Evolutionary conservation across 164 flowering plant species (phyloP).

Genomic region (Liquidambar formosana): DNA sequence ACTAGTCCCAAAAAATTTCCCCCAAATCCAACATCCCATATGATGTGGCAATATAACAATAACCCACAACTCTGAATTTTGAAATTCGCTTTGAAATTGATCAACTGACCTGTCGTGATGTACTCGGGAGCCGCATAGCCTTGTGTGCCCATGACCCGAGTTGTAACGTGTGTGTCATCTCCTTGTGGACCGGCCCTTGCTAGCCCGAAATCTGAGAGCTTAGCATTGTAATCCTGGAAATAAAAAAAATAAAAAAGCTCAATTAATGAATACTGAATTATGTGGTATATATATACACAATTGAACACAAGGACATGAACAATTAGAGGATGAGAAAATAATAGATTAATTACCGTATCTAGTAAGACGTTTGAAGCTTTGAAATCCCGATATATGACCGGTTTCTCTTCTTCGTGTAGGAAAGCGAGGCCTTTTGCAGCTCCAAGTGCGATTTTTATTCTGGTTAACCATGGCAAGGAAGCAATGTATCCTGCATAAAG

Average conservation of each 20-base stretch:
- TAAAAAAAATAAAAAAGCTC: neutral
- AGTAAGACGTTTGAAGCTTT: constrained; percentile 83
- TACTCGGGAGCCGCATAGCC: constrained; percentile 98
- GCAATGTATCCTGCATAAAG: constrained; percentile 52
- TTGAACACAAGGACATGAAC: neutral
- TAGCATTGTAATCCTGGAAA: constrained; percentile 70
- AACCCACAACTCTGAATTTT: no score
- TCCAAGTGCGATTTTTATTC: constrained; percentile 78
- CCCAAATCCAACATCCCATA: no score
- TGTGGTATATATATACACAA: no score
- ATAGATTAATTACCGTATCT: constrained; percentile 50
- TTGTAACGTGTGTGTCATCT: constrained; percentile 67
- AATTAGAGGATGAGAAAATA: neutral
- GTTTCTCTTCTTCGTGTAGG: constrained; percentile 76
- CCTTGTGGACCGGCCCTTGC: constrained; percentile 87
- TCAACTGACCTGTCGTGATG: constrained; percentile 55
- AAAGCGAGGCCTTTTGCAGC: constrained; percentile 90
- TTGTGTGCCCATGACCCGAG: constrained; percentile 85
- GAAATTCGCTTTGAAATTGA: neutral
- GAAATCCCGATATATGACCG: constrained; percentile 81
- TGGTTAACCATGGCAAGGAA: constrained; percentile 73
- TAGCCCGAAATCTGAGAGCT: constrained; percentile 88
- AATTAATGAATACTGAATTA: neutral
- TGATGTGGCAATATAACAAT: no score
- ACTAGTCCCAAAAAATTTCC: no score